Conservation (phyloP, 495 filamentous ascomycete genomes). For the Talaromyces stipitatus region DNA sequence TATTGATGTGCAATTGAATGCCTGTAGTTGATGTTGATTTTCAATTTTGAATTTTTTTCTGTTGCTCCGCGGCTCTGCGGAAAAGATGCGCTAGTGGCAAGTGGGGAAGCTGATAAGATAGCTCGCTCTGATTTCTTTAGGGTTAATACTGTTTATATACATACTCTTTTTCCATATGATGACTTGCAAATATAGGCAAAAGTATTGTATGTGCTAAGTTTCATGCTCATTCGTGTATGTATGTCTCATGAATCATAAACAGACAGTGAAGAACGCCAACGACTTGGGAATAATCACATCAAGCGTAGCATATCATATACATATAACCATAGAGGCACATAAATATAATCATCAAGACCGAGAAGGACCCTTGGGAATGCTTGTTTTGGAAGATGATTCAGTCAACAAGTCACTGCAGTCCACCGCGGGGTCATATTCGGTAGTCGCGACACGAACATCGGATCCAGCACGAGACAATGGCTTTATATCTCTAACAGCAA, state of each 20-base stretch:
- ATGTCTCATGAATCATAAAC: not conserved
- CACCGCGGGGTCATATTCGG: slow-evolving; percentile 14
- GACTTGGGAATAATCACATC: not conserved
- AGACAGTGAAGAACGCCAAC: not conserved
- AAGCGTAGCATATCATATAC: not conserved
- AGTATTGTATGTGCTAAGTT: not conserved
- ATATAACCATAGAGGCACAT: not conserved
- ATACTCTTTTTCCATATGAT: no score
- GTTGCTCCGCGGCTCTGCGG: slow-evolving; percentile 7
- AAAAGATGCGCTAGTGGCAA: not conserved
- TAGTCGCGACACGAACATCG: slow-evolving; percentile 12
- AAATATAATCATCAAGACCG: not conserved
- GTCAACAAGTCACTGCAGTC: slow-evolving; percentile 2
- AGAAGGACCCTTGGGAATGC: not conserved
- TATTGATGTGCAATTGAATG: not conserved
- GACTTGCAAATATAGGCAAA: no score
- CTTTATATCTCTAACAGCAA: slow-evolving; percentile 7
- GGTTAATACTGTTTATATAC: no score
- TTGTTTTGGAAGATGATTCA: not conserved
- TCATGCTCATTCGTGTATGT: not conserved
- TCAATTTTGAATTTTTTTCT: not conserved
- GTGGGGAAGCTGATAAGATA: slow-evolving; percentile 4
- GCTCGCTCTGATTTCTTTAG: no score
- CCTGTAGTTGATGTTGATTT: not conserved
- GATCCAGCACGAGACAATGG: slow-evolving; percentile 14